phyloP scores from a whole-genome alignment of 495 filamentous ascomycete species.

The Cercophora sp. region DNA sequence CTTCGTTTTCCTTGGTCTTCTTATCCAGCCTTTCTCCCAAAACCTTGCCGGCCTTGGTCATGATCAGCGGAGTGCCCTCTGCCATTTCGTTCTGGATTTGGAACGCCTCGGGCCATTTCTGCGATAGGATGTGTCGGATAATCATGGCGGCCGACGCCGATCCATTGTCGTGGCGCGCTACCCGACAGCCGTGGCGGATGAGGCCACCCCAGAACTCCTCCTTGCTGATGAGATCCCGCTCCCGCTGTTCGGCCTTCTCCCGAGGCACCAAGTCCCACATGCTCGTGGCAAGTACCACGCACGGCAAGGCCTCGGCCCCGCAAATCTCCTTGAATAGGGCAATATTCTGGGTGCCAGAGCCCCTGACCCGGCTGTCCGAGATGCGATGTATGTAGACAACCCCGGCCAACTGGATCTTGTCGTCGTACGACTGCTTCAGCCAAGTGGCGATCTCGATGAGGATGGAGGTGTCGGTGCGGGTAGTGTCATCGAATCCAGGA shows the following conservation, averaged over 20 bases:
- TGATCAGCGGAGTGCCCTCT: not conserved
- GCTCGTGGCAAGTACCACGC: not conserved
- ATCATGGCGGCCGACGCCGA: not conserved
- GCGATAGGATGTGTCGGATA: not conserved
- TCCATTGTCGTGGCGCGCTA: not conserved
- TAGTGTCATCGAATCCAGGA: conserved; percentile 4
- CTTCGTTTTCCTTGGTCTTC: not conserved
- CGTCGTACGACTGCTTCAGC: not conserved
- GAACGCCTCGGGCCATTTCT: not conserved
- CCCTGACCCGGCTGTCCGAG: not conserved
- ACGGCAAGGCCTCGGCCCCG: not conserved
- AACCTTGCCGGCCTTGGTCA: not conserved
- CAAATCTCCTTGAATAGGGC: not conserved
- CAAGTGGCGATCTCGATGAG: not conserved
- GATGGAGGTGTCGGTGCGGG: not conserved
- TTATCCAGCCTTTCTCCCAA: not conserved
- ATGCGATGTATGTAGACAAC: conserved; percentile 7
- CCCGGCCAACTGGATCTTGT: not conserved
- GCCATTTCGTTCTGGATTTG: not conserved
- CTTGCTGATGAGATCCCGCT: not conserved
- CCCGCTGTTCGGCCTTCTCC: not conserved
- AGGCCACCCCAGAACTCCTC: not conserved
- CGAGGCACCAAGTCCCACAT: not conserved
- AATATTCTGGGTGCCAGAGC: not conserved
- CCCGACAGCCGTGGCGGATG: not conserved